phyloP scores from a whole-genome alignment of 2,329 filamentous ascomycete species.

The Penicillium expansum region DNA sequence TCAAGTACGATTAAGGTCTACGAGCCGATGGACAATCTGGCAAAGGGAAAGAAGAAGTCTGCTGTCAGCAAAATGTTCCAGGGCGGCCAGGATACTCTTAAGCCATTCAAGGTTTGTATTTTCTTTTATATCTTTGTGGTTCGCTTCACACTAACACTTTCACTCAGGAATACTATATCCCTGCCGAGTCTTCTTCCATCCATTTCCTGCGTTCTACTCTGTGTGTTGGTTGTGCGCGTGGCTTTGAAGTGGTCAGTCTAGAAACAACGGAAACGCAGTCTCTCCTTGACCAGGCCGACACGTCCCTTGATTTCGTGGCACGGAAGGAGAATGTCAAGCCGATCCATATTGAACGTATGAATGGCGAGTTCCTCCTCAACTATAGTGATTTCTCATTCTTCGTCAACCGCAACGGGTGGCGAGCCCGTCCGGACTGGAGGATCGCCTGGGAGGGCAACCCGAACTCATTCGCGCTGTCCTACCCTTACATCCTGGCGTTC shows the following conservation, averaged over 20 bases:
- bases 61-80: constrained; percentile 96
- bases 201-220: constrained; percentile 97
- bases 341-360: constrained; percentile 95
- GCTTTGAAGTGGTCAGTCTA: constrained; percentile 94
- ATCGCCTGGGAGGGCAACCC: constrained; percentile 97
- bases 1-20: constrained; percentile 99
- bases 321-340: constrained; percentile 90
- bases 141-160: constrained; percentile 11
- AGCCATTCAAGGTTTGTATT: constrained; percentile 72
- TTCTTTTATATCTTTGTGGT: not conserved
- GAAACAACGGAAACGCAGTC: constrained; percentile 98
- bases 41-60: constrained; percentile 91
- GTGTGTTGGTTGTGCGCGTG: constrained; percentile 90
- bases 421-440: constrained; percentile 90
- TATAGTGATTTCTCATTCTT: constrained; percentile 99
- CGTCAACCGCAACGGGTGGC: constrained; percentile 97
- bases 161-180: constrained; percentile 86
- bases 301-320: constrained; percentile 93
- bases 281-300: constrained; percentile 93
- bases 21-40: constrained; percentile 92
- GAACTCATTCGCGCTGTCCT: constrained; percentile 87
- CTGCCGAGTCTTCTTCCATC: constrained; percentile 94
- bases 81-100: constrained; percentile 86
- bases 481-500: constrained; percentile 95
- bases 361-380: constrained; percentile 94